Percentiles rank a stretch among this genome's conserved stretches.
phyloP scores from a whole-genome alignment of 768 basidiomycete species.

The Leccinum sublutescens region DNA sequence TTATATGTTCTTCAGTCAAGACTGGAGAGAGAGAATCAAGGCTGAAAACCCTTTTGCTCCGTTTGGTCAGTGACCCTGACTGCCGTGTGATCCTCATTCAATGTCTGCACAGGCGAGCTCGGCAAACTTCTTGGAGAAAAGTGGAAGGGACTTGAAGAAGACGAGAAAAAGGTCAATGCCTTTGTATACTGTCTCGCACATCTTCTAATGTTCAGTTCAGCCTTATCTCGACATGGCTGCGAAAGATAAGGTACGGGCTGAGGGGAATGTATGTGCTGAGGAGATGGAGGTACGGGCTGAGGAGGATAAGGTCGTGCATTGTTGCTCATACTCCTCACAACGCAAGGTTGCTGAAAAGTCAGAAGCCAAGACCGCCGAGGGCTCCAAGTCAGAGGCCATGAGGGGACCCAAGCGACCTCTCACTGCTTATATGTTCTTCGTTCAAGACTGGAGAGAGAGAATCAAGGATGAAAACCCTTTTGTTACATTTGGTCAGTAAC shows the following conservation, averaged over 20 bases:
- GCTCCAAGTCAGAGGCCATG: constrained; percentile 74
- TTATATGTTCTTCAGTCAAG: constrained; percentile 50
- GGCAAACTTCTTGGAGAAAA: constrained; percentile 94
- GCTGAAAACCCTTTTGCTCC: constrained; percentile 91
- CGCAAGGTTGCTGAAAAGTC: constrained; percentile 76
- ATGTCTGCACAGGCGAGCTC: constrained; percentile 65
- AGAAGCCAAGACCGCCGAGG: constrained; percentile 47
- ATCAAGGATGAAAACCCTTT: constrained; percentile 97
- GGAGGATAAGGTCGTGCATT: too few relatives aligned
- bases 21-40: constrained; percentile 95
- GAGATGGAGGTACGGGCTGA: too few relatives aligned
- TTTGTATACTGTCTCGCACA: neutral
- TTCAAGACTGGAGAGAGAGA: constrained; percentile 91
- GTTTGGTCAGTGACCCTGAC: constrained; percentile 60
- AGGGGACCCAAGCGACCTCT: constrained; percentile 80
- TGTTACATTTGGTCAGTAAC: constrained; percentile 76
- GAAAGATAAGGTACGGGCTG: constrained; percentile 83
- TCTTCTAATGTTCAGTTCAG: constrained; percentile 38
- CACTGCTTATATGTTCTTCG: constrained; percentile 99
- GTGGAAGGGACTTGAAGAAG: constrained; percentile 93
- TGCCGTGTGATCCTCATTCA: constrained; percentile 2
- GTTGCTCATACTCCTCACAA: constrained; percentile 32
- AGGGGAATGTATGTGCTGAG: constrained; percentile 24
- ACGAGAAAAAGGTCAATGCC: constrained; percentile 81
- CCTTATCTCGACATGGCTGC: constrained; percentile 88